These are phyloP conservation scores for Dictyostelium firmibasis DNA, from an alignment of 78 protist genomes.

Conservation along the genomic window DNA sequence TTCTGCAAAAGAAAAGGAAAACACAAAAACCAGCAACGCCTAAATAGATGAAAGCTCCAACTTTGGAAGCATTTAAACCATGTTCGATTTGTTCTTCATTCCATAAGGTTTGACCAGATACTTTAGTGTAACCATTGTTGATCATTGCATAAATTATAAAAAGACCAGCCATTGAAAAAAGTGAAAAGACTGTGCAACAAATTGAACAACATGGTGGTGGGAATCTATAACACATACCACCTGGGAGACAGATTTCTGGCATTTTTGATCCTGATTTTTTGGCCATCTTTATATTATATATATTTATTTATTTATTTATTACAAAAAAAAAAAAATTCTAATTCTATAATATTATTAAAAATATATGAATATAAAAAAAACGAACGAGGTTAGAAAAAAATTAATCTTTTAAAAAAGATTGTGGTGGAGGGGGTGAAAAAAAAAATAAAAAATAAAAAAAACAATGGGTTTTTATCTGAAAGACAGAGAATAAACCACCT, in stretches of 20 bases:
- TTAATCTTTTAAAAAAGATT: not conserved
- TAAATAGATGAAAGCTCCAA: slow-evolving; percentile 33
- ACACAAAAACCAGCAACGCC: slow-evolving; percentile 55
- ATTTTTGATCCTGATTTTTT: slow-evolving; percentile 18
- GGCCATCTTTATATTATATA: slow-evolving; percentile 27
- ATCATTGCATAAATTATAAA: slow-evolving; percentile 32
- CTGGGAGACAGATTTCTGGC: slow-evolving; percentile 69
- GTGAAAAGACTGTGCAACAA: slow-evolving; percentile 72
- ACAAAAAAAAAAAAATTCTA: not conserved
- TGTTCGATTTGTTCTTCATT: not conserved
- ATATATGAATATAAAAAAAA: not conserved
- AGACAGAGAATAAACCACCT: too few species aligned
- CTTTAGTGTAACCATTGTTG: slow-evolving; percentile 23
- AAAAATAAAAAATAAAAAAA: too few species aligned
- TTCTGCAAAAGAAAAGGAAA: slow-evolving; percentile 24
- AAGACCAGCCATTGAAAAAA: slow-evolving; percentile 60
- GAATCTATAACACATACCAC: slow-evolving; percentile 65
- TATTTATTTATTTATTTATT: not conserved
- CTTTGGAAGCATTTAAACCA: not conserved
- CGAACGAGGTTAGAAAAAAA: not conserved
- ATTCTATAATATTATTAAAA: too few species aligned
- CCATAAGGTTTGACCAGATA: slow-evolving; percentile 42
- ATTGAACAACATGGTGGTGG: slow-evolving; percentile 76
- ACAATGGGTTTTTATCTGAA: too few species aligned
- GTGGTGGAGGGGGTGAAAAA: not conserved